Conservation (phyloP, 352 stramenopile species). For the Phytopythium ostracodes region DNA sequence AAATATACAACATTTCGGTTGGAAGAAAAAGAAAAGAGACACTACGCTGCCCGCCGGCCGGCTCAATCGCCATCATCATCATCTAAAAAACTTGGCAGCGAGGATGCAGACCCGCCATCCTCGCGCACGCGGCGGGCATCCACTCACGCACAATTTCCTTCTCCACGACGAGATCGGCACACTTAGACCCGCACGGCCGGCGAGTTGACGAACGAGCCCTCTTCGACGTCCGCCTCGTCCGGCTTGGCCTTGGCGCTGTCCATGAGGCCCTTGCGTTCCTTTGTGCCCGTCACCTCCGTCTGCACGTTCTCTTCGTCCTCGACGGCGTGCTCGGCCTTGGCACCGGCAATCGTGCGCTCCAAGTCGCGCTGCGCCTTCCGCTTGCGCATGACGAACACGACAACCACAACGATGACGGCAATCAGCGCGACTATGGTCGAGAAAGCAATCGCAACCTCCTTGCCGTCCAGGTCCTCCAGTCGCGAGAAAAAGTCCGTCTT, state of each 20-base stretch:
- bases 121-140: background rate
- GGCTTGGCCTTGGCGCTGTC: constrained; percentile 65
- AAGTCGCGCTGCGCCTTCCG: constrained; percentile 76
- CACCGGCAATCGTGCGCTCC: constrained; percentile 75
- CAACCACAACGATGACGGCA: constrained; percentile 57
- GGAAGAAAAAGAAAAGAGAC: constrained; percentile 2
- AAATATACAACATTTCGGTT: constrained; percentile 8
- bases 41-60: constrained; percentile 4
- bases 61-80: background rate
- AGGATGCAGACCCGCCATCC: background rate
- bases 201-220: constrained; percentile 83
- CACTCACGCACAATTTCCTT: constrained; percentile 5
- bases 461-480: constrained; percentile 53
- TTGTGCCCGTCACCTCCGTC: constrained; percentile 48
- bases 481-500: constrained; percentile 66
- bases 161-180: constrained; percentile 6
- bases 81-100: constrained; percentile 3
- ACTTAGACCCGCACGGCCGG: constrained; percentile 69
- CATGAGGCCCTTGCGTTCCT: constrained; percentile 69
- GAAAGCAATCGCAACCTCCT: constrained; percentile 67
- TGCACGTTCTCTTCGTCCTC: constrained; percentile 59
- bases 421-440: constrained; percentile 58
- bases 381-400: constrained; percentile 72
- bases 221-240: constrained; percentile 53
- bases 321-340: constrained; percentile 73